Evolutionary conservation across 2,329 filamentous ascomycete genomes (phyloP), one percentile per base, ranked within the genome.

Genomic region (Fusarium heterosporum): DNA sequence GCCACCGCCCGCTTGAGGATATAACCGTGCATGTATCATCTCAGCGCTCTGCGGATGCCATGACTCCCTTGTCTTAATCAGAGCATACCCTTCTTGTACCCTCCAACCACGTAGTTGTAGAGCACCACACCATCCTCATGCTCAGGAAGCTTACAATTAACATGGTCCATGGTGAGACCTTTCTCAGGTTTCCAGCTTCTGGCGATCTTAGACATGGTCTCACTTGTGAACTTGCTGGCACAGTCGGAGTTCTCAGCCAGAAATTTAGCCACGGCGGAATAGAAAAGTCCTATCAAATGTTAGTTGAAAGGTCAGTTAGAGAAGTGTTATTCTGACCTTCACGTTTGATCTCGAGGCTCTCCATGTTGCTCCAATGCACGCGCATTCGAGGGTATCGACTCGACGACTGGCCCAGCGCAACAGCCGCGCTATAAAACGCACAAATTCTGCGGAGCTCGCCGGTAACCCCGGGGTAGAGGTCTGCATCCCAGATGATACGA

Each of bases 301-400:
- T 3, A 42, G 22, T 4, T 4, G 10, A 9, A 7, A 41, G 4
- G 4, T 9, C 3, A 17, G 17, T 3, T 9, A 8, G 2, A n/a
- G 17, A 4, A 8, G 6, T 3, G 2, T 11, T 12, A 34, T 22
- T 22, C 17, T 3, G 0, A 11, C 51, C 42, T 42, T 59, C 30
- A 1, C n/a, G 34, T 8, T 14, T 14, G 8, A 41, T 48, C 29
- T 32, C 36, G 2, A 25, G 4, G 2, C 4, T 16, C 4, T 25
- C 30, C 43, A 60, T 57, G 6, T 39, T 25, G 38, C 13, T 25
- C 52, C 38, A 57, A 4, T 39, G 38, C 14, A 59, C 39, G 0
- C 36, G 42, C 1, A 6, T 2, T 9, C 51, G 17, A 6, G 56
- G 52, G 16, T 56, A 57, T 0, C 25, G 28, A 6, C 36, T 57